Percentiles rank a stretch among this genome's conserved stretches.
phyloP scores from a whole-genome alignment of 345 rosid species.

The Limnanthes douglasii region DNA sequence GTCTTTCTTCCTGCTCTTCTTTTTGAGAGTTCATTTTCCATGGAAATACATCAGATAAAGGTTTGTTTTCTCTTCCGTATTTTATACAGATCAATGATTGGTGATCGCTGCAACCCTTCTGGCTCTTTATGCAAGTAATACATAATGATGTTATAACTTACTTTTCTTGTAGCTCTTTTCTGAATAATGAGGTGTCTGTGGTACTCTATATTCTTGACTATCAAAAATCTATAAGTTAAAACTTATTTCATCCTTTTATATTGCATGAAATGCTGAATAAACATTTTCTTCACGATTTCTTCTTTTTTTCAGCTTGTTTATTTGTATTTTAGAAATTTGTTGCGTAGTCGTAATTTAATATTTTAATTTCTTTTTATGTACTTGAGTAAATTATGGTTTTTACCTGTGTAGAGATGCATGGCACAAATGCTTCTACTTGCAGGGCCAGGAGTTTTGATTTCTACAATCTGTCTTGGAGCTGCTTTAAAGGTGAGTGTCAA shows the following conservation, averaged over 20 bases:
- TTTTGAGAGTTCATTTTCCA: slow-evolving; percentile 87
- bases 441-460: slow-evolving; percentile 88
- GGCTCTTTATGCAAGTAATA: no score
- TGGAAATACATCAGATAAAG: slow-evolving; percentile 96
- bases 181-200: neutral
- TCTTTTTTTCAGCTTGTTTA: neutral
- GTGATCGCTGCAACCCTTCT: no score
- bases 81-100: no score
- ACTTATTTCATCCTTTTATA: neutral
- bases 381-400: no score
- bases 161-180: no score
- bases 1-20: slow-evolving; percentile 97
- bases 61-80: no score
- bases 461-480: slow-evolving; percentile 63
- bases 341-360: no score
- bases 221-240: neutral
- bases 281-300: neutral
- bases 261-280: neutral
- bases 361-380: no score
- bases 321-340: no score
- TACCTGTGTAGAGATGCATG: slow-evolving; percentile 50
- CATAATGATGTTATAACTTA: no score
- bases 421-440: slow-evolving; percentile 90
- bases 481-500: slow-evolving; percentile 71
- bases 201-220: neutral